Evolutionary conservation across 768 basidiomycete genomes (phyloP), one percentile per base, ranked within the genome.

Genomic region (Daedaleopsis nitida): DNA sequence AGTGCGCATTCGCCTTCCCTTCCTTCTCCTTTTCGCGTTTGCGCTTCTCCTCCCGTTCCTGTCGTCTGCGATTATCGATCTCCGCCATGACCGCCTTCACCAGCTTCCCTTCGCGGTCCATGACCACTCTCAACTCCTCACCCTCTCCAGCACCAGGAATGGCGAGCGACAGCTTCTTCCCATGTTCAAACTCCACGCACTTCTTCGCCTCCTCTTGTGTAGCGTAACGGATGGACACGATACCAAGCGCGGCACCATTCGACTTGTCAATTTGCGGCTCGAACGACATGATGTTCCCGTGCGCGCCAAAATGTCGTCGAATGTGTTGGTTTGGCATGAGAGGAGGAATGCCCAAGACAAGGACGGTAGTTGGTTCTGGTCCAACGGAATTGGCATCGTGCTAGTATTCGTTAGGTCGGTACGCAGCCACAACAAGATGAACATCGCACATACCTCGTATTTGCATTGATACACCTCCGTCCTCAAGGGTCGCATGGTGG

Each of bases 161-260:
- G 34, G 70, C 70, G 49, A 78, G 72, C 0, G 84, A 81, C 14
- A 87, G 73, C 67, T 78, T 81, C 70, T 84, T 80, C 34, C 91
- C 91, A 59, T 93, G 80, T 67, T 88, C 87, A 52, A 78, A 80
- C 60, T 81, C 81, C 23, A 90, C 80, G 60, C 91, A 94, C 48
- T 74, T 69, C 58, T 79, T 80, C 5, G 94, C 94, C 47, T 91
- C 87, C 16, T 87, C 86, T 62, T 87, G 85, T 0, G 82, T 76
- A 17, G 73, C 69, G 69, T 77, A 98, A 64, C 83, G 84, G 64
- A 98, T 81, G 69, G 84, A 85, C 44, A 93, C 84, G 44, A 98
- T 83, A 2, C 96, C 95, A 1, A 97, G 82, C 1, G 88, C 84
- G 52, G 85, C 87, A 3, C 94, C 95, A n/a, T 86, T 92, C 53